phyloP scores from a whole-genome alignment of 768 basidiomycete species.

The Cystofilobasidium ferigula region DNA sequence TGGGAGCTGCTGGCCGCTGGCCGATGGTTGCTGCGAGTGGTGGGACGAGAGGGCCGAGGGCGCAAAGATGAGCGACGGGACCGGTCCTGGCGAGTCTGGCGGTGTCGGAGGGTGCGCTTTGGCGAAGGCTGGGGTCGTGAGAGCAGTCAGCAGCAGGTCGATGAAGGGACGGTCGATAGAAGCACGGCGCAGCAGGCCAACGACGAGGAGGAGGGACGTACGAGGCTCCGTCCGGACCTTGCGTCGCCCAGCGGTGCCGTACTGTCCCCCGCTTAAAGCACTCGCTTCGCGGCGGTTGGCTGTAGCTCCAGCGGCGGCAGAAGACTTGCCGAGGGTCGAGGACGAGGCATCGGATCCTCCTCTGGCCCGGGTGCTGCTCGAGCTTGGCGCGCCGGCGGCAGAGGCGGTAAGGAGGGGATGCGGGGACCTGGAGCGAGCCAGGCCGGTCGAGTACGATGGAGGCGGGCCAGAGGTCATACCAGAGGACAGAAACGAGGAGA shows the following conservation, averaged over 20 bases:
- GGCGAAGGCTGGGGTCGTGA: neutral
- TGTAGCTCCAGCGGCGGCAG: neutral
- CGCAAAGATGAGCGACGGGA: neutral
- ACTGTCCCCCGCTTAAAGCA: too few species aligned
- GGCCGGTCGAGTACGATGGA: too few species aligned
- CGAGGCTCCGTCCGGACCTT: conserved; percentile 4
- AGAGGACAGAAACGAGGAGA: neutral
- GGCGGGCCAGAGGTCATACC: too few species aligned
- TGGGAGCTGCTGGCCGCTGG: too few species aligned
- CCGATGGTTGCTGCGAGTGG: too few species aligned
- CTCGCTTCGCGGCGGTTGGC: neutral
- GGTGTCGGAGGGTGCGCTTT: neutral
- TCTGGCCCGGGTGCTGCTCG: neutral
- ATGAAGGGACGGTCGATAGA: neutral
- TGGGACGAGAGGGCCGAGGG: neutral
- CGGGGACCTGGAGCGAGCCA: too few species aligned
- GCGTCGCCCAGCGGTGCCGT: neutral
- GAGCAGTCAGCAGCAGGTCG: neutral
- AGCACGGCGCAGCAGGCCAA: neutral
- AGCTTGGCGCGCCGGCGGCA: too few species aligned
- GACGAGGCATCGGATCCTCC: neutral
- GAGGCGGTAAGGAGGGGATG: too few species aligned
- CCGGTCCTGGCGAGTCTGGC: neutral
- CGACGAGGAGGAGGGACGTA: neutral
- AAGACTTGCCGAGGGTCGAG: neutral